Conservation (phyloP, 192 early-diverging fungal genomes). For the Globomyces pollinis-pini region DNA sequence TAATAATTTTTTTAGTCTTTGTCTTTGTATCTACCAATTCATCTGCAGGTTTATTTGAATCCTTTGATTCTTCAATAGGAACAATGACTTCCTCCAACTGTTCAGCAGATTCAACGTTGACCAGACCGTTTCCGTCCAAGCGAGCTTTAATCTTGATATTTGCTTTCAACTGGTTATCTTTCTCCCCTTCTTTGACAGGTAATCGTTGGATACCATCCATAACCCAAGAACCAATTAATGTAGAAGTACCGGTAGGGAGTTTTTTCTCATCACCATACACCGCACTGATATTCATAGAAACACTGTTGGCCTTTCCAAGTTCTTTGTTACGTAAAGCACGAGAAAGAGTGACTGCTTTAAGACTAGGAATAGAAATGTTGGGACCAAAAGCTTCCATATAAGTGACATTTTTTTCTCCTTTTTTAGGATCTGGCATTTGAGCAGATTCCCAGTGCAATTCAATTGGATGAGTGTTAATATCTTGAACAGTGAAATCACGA, state of each 20-base stretch:
- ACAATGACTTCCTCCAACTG: conserved; percentile 75
- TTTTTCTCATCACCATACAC: conserved; percentile 54
- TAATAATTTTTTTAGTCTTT: conserved; percentile 89
- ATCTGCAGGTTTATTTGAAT: too few relatives aligned
- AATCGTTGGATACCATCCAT: conserved; percentile 70
- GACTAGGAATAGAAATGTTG: conserved; percentile 79
- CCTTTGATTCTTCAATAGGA: conserved; percentile 69
- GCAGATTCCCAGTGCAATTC: conserved; percentile 75
- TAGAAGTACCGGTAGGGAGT: conserved; percentile 68
- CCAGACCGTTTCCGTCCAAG: conserved; percentile 76
- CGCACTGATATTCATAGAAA: conserved; percentile 74
- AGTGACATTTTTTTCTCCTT: conserved; percentile 63
- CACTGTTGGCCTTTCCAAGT: conserved; percentile 23
- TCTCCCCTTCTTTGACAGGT: conserved; percentile 36
- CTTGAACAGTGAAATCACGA: conserved; percentile 88
- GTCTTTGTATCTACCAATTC: conserved; percentile 60
- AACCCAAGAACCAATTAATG: conserved; percentile 75
- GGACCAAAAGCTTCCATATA: conserved; percentile 80
- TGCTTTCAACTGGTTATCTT: conserved; percentile 52
- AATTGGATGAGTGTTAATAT: conserved; percentile 84
- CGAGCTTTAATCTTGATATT: conserved; percentile 88
- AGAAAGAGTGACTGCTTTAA: conserved; percentile 88
- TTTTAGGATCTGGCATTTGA: conserved; percentile 40
- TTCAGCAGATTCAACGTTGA: conserved; percentile 75
- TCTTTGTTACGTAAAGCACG: conserved; percentile 55